Evolutionary conservation across 2,329 filamentous ascomycete genomes (phyloP).

Genomic region (Colletotrichum eremochloae): DNA sequence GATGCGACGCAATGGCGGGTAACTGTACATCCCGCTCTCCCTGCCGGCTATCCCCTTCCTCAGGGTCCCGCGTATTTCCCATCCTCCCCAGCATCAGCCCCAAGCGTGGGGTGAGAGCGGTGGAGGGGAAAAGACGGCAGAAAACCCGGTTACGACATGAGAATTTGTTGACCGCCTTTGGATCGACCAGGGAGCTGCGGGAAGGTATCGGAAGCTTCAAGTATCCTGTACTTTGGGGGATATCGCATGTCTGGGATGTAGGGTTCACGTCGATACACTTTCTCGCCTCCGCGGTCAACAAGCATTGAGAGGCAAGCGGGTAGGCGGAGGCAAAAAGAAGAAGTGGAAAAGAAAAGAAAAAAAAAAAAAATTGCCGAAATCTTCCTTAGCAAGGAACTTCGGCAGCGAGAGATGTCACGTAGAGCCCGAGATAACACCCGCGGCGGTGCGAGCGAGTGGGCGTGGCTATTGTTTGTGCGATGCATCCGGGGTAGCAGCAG

Average conservation of each 20-base stretch:
- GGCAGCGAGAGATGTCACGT: constrained; percentile 2
- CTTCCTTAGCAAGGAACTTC: not conserved
- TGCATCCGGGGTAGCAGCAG: constrained; percentile 36
- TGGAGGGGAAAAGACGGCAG: constrained; percentile 36
- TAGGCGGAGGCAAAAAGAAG: not conserved
- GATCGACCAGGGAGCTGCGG: constrained; percentile 30
- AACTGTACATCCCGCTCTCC: constrained; percentile 30
- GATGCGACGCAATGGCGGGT: constrained; percentile 15
- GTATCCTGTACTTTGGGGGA: constrained; percentile 28
- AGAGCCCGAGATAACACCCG: constrained; percentile 25
- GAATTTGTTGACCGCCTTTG: constrained; percentile 27
- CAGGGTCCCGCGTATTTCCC: constrained; percentile 38
- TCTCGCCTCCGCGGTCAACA: not conserved
- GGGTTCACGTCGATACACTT: not conserved
- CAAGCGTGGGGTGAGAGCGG: constrained; percentile 41
- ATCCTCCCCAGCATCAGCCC: constrained; percentile 39
- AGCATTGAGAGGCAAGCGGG: too few relatives aligned
- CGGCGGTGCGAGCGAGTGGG: not conserved
- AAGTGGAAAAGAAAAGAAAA: too few relatives aligned
- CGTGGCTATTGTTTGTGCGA: constrained; percentile 18
- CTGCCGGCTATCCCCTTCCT: constrained; percentile 22
- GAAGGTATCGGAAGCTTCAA: constrained; percentile 20
- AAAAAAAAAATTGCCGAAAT: not conserved
- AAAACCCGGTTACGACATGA: constrained; percentile 30
- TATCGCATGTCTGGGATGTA: constrained; percentile 21